Evolutionary conservation across 2,329 filamentous ascomycete species (phyloP).

Genomic region (Aspergillus piperis): DNA sequence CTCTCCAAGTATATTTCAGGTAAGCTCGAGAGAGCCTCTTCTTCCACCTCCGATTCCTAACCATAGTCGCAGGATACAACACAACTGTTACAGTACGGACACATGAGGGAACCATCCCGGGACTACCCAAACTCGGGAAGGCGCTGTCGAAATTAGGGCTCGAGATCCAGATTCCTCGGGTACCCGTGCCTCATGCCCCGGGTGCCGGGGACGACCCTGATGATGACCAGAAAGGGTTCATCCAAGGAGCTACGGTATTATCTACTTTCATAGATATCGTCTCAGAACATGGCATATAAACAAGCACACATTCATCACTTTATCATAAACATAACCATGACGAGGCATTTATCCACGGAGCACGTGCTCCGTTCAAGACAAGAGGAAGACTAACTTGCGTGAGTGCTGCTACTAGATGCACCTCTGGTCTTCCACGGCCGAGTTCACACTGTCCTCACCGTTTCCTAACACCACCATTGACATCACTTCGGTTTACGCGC

Average conservation of each 20-base stretch:
- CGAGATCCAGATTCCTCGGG: slow-evolving; percentile 68
- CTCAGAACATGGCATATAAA: slow-evolving; percentile 14
- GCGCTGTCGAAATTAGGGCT: slow-evolving; percentile 72
- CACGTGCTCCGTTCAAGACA: neutral
- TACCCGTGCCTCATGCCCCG: slow-evolving; percentile 58
- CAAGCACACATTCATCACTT: neutral
- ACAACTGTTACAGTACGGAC: slow-evolving; percentile 74
- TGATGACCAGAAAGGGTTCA: slow-evolving; percentile 65
- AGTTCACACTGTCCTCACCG: slow-evolving; percentile 80
- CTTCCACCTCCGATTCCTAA: slow-evolving; percentile 8
- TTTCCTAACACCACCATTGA: slow-evolving; percentile 71
- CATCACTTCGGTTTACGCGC: slow-evolving; percentile 79
- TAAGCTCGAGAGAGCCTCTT: slow-evolving; percentile 28
- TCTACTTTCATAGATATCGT: slow-evolving; percentile 25
- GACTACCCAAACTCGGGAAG: slow-evolving; percentile 69
- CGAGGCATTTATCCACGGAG: neutral
- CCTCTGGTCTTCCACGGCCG: slow-evolving; percentile 79
- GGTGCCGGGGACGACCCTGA: slow-evolving; percentile 43
- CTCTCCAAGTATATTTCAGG: slow-evolving; percentile 85
- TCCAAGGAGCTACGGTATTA: slow-evolving; percentile 71
- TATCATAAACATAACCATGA: neutral
- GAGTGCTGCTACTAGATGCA: slow-evolving; percentile 58
- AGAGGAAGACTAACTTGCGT: slow-evolving; percentile 16
- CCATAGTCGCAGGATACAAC: slow-evolving; percentile 62
- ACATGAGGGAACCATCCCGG: slow-evolving; percentile 72